These are phyloP conservation scores for Exsudoporus frostii DNA, from an alignment of 768 basidiomycete species.

Conservation along the genomic window DNA sequence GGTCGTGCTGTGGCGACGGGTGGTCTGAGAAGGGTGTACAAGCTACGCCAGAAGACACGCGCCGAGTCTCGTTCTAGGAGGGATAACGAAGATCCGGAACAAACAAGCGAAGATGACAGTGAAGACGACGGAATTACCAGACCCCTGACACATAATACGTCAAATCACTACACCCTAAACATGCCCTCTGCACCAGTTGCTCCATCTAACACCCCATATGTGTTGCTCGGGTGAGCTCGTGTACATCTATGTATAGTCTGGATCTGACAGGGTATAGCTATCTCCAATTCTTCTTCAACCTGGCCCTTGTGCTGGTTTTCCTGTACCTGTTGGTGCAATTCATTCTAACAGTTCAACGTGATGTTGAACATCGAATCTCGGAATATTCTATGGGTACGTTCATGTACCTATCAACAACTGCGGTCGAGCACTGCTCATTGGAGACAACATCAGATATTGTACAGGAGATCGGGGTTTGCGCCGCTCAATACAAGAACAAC, in stretches of 20 bases:
- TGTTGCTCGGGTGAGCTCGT: slow-evolving; percentile 73
- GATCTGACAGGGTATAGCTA: slow-evolving; percentile 50
- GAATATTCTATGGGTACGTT: slow-evolving; percentile 82
- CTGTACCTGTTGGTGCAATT: slow-evolving; percentile 85
- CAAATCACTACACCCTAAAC: slow-evolving; percentile 83
- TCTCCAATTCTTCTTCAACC: slow-evolving; percentile 92
- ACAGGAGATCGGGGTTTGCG: slow-evolving; percentile 88
- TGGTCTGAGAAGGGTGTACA: slow-evolving; percentile 63
- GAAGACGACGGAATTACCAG: slow-evolving; percentile 43
- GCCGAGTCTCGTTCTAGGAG: slow-evolving; percentile 26
- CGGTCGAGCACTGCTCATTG: slow-evolving; percentile 19
- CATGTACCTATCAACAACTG: slow-evolving; percentile 9
- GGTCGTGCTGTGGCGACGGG: slow-evolving; percentile 59
- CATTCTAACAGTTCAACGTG: slow-evolving; percentile 84
- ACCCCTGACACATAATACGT: slow-evolving; percentile 52
- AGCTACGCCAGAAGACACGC: slow-evolving; percentile 51
- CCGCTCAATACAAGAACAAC: slow-evolving; percentile 76
- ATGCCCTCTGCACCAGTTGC: slow-evolving; percentile 58
- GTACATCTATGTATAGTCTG: slow-evolving; percentile 6
- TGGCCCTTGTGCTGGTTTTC: slow-evolving; percentile 76
- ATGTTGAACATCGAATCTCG: slow-evolving; percentile 82
- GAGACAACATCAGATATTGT: slow-evolving; percentile 62
- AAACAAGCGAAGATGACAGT: slow-evolving; percentile 44
- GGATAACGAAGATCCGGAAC: slow-evolving; percentile 28
- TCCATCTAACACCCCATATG: slow-evolving; percentile 69